phyloP scores from a whole-genome alignment of 169 alveolate species.

The Cryptosporidium parvum region DNA sequence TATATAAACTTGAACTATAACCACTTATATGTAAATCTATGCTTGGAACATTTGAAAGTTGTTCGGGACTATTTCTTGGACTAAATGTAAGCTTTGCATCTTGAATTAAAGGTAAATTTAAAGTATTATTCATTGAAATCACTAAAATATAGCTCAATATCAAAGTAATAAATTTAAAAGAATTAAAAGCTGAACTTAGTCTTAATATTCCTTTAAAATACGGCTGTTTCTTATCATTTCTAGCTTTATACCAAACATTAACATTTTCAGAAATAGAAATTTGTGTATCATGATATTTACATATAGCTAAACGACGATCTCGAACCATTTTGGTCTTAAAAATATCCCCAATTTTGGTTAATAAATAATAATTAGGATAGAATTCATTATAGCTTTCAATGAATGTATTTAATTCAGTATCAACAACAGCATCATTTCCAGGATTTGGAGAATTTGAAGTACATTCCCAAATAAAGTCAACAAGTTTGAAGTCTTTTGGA shows the following conservation, averaged over 20 bases:
- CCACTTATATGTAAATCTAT: constrained; percentile 8
- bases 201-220: constrained; percentile 36
- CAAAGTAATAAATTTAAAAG: background rate
- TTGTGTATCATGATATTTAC: background rate
- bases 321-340: background rate
- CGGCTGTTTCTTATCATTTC: constrained; percentile 16
- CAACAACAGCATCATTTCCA: background rate
- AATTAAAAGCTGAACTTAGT: background rate
- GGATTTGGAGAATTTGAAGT: background rate
- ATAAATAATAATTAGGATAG: background rate
- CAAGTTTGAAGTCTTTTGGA: constrained; percentile 1
- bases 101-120: constrained; percentile 18
- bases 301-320: background rate
- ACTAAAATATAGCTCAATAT: background rate
- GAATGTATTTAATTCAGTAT: background rate
- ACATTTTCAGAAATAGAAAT: background rate
- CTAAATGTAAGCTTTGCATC: constrained; percentile 16
- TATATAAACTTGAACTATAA: constrained; percentile 18
- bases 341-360: background rate
- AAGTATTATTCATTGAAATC: background rate
- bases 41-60: background rate
- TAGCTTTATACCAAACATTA: constrained; percentile 40
- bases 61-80: constrained; percentile 3
- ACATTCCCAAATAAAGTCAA: background rate
- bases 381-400: background rate